phyloP scores from a whole-genome alignment of 75 land plant genomes.

The Selaginella tamariscina region DNA sequence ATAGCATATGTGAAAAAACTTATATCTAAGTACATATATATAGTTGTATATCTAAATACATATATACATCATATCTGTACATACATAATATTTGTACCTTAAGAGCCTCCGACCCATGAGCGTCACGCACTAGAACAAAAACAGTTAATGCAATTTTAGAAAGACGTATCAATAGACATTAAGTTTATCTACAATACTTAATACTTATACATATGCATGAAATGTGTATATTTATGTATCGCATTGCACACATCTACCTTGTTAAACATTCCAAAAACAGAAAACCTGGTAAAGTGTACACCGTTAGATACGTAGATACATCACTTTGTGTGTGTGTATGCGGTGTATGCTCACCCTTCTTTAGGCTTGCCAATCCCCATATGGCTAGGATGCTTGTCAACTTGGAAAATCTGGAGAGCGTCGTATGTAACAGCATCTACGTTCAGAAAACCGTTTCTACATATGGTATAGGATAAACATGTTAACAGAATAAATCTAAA shows the following conservation, averaged over 20 bases:
- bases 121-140: conserved; percentile 71
- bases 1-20: no score
- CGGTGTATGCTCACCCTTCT: conserved; percentile 60
- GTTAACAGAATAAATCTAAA: neutral
- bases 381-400: conserved; percentile 90
- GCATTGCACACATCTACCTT: conserved; percentile 44
- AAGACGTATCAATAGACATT: no score
- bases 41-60: no score
- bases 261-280: conserved; percentile 88
- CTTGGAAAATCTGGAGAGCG: conserved; percentile 87
- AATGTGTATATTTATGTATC: neutral
- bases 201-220: neutral
- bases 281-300: conserved; percentile 47
- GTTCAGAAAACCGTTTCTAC: conserved; percentile 73
- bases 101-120: conserved; percentile 74
- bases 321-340: neutral
- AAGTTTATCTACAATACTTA: no score
- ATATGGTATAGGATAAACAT: conserved; percentile 8
- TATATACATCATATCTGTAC: neutral
- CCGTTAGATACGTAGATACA: neutral
- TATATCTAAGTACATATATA: no score
- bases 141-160: neutral
- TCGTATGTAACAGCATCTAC: conserved; percentile 67
- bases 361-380: conserved; percentile 98
- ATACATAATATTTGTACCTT: conserved; percentile 33